Conservation (phyloP, 2,329 filamentous ascomycete species). For the Neofusicoccum cordaticola region DNA sequence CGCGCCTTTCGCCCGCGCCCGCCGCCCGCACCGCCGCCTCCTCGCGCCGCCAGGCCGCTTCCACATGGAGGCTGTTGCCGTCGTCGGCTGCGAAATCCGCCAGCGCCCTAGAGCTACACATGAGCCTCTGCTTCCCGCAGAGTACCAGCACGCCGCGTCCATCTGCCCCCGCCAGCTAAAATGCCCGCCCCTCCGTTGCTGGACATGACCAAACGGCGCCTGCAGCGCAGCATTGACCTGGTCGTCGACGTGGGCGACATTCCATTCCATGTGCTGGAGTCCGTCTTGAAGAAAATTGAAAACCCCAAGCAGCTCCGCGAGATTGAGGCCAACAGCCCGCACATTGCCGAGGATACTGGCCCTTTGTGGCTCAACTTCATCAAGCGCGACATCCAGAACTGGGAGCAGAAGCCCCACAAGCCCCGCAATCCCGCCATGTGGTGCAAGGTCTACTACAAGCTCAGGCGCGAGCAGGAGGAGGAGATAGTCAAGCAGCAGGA, state of each 20-base stretch:
- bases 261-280: conserved; percentile 62
- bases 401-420: conserved; percentile 60
- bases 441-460: conserved; percentile 68
- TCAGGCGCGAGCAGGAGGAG: conserved; percentile 40
- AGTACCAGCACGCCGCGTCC: not conserved
- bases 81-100: conserved; percentile 6
- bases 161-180: not conserved
- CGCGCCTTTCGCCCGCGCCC: not conserved
- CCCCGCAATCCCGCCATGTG: conserved; percentile 68
- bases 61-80: conserved; percentile 8
- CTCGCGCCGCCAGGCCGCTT: not conserved
- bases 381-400: conserved; percentile 68
- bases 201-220: conserved; percentile 39
- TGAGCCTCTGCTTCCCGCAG: not conserved
- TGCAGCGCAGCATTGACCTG: conserved; percentile 41
- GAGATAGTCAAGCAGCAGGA: conserved; percentile 34
- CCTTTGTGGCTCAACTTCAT: conserved; percentile 82
- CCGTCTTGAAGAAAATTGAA: conserved; percentile 69
- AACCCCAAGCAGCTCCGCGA: conserved; percentile 68
- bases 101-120: not conserved
- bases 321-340: conserved; percentile 73
- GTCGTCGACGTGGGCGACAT: conserved; percentile 70
- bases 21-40: not conserved
- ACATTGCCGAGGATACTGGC: conserved; percentile 65
- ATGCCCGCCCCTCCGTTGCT: conserved; percentile 39